phyloP scores from a whole-genome alignment of 768 basidiomycete species.

The Suillus clintonianus region DNA sequence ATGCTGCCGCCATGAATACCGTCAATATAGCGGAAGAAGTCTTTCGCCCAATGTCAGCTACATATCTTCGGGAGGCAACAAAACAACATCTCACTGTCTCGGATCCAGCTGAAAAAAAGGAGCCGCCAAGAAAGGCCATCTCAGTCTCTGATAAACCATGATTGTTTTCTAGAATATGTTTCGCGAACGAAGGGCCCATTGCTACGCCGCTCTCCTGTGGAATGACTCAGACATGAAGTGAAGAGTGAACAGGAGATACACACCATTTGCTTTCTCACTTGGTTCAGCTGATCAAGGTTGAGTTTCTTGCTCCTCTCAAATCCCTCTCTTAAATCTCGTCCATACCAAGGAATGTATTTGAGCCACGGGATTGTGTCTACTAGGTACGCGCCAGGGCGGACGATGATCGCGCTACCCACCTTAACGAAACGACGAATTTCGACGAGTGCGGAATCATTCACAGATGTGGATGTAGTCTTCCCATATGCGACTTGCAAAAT shows the following conservation, averaged over 20 bases:
- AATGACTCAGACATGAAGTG: neutral
- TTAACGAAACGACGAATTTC: neutral
- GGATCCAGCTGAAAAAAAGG: slow-evolving; percentile 59
- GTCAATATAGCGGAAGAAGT: slow-evolving; percentile 53
- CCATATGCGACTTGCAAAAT: slow-evolving; percentile 26
- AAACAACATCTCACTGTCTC: slow-evolving; percentile 40
- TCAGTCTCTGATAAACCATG: slow-evolving; percentile 53
- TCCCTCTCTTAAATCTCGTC: slow-evolving; percentile 30
- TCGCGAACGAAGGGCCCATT: slow-evolving; percentile 40
- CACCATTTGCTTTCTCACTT: slow-evolving; percentile 44
- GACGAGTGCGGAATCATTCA: slow-evolving; percentile 24
- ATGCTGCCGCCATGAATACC: slow-evolving; percentile 50
- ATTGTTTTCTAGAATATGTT: slow-evolving; percentile 53
- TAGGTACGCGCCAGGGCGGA: slow-evolving; percentile 10
- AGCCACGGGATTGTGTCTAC: slow-evolving; percentile 31
- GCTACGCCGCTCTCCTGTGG: slow-evolving; percentile 8
- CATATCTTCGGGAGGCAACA: neutral
- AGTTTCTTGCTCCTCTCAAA: slow-evolving; percentile 48
- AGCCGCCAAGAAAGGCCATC: slow-evolving; percentile 56
- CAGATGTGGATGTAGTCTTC: slow-evolving; percentile 20
- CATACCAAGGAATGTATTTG: slow-evolving; percentile 52
- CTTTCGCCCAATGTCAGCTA: slow-evolving; percentile 3
- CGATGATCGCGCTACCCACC: neutral
- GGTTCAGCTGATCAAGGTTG: slow-evolving; percentile 47
- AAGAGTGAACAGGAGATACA: neutral